Evolutionary conservation across 2,329 filamentous ascomycete genomes (phyloP), one percentile per base, ranked within the genome.

Genomic region (Anisogramma anomala): DNA sequence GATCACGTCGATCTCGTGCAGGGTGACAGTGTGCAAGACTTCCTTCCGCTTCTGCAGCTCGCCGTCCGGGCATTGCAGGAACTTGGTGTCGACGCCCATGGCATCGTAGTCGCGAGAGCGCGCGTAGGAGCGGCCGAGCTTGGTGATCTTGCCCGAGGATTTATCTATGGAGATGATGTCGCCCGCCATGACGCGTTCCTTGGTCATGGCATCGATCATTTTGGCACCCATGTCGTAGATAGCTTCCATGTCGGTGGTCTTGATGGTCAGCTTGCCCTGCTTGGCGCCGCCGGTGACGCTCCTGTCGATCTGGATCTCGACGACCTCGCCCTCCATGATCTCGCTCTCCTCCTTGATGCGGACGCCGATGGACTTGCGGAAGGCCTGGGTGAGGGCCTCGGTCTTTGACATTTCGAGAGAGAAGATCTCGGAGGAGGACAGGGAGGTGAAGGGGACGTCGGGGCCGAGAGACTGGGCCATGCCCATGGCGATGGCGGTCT

Each of bases 131-230:
- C 91, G 81, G 43, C 91, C 91, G 17, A 98, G 76, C 65, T 96
- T 98, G 41, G 87, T 94, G 60, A 98, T 96, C 64, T 95, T 94
- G 50, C 91, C 91, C 2, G 87, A 94, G 0, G 89, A 88, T 68
- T 98, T 98, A 70, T 98, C 91, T 53, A 98, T 96, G 43, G 85
- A 94, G 55, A 98, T 93, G 52, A 98, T 91, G 60, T 98, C 91
- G 53, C 91, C 91, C 4, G 91, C 91, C 81, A 96, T 94, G 50
- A 98, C 86, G 55, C 93, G 89, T 69, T 98, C 91, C 66, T 96
- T 96, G 52, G 88, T 95, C 87, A 98, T 95, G 50, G 87, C 87
- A 59, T 98, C 91, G 52, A 98, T 98, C 91, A 98, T 96, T 67
- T 96, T 96, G 52, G 84, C 89, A 50, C 91, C 91, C 88, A 98